Evolutionary conservation across 139 green algal genomes (phyloP).

Genomic region (Chlorella sp.): DNA sequence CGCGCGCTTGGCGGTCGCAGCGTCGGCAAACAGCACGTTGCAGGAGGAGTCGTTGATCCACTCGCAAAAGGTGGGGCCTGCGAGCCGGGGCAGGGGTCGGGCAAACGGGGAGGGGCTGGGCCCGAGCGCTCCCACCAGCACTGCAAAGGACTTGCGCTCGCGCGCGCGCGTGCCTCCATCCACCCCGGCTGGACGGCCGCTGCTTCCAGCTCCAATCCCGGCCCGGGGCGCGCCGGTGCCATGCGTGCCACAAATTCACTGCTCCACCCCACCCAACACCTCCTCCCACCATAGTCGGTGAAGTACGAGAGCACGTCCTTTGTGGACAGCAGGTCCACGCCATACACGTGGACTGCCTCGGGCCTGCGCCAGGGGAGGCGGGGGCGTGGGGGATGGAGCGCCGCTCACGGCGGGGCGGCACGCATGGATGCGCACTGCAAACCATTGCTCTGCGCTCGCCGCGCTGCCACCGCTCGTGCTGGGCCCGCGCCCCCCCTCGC

Average conservation of each 20-base stretch:
- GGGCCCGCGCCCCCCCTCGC: too few relatives aligned
- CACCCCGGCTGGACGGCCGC: background rate
- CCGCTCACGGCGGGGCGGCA: too few relatives aligned
- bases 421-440: too few relatives aligned
- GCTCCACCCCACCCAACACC: background rate
- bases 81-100: background rate
- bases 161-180: background rate
- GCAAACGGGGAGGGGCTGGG: background rate
- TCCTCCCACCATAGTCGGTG: conserved; percentile 37
- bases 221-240: too few relatives aligned
- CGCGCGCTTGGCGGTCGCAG: conserved; percentile 56
- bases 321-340: conserved; percentile 86
- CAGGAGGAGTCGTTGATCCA: conserved; percentile 89
- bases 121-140: background rate
- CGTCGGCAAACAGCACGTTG: conserved; percentile 79
- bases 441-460: too few relatives aligned
- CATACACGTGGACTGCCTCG: conserved; percentile 81
- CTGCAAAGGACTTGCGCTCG: background rate
- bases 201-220: too few relatives aligned
- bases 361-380: too few relatives aligned
- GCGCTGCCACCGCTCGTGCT: too few relatives aligned
- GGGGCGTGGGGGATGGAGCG: too few relatives aligned
- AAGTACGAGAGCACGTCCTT: conserved; percentile 40
- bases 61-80: conserved; percentile 78
- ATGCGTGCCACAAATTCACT: too few relatives aligned